Base-by-base conservation (phyloP, 192 early-diverging fungal species). In the Glomus cerebriforme region DNA sequence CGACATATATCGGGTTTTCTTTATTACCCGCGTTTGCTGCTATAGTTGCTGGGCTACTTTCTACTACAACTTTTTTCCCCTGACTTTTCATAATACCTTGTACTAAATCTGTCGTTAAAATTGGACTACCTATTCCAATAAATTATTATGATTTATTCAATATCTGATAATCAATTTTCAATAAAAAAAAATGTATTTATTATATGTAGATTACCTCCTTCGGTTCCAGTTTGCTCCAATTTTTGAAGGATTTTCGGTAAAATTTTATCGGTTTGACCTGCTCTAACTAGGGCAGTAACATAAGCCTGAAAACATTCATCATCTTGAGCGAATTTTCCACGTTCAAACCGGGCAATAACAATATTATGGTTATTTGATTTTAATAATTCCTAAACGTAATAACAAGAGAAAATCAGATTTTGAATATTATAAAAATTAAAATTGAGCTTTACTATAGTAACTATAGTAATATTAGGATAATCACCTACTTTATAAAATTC, bases 1-100 rank as follows among this genome's bases (percentile, higher is more conserved):
- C 87, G 2, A 90, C 89, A 81, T 90, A 88, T 49, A 90, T 87
- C 34, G 89, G 89, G 63, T 88, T 90, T 39, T 81, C 84, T 71
- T 90, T 90, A 78, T 84, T 84, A 49, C 87, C 89, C 26, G 85
- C 77, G 19, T 79, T 79, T 17, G 79, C 54, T 17, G 80, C 32
- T 49, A 81, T 73, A 34, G 79, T 81, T 27, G 79, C 75, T 0
- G 82, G 32, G 22, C 80, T 81, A 35, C 68, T 81, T 22, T 86
- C 82, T 58, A 81, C 77, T 39, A 69, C 83, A n/a, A 60, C 71
- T 10, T 73, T 66, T 32, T 75, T 83, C 3, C 80, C 77, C n/a
- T 62, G 67, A 45, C 82, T 63, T 69, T 77, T 76, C 58, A 81
- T 71, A 34, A 85, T 63, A 3, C 79, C 47, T 77, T 83, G 82